Conservation (phyloP, 2,329 filamentous ascomycete species). For the Dactylellina parvicollis region DNA sequence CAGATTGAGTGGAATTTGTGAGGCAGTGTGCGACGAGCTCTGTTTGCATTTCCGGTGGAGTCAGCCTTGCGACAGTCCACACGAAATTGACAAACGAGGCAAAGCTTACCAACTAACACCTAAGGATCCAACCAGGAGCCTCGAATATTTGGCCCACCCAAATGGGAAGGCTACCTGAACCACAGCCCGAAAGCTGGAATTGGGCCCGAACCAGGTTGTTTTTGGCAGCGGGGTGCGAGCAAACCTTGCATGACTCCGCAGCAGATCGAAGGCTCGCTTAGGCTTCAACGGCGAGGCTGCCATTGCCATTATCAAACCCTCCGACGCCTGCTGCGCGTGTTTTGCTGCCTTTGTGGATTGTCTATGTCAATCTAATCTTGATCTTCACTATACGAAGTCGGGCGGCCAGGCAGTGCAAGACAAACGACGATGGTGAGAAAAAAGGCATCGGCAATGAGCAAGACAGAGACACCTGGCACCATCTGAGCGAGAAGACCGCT, state of each 20-base stretch:
- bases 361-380: neutral
- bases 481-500: neutral
- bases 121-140: slow-evolving; percentile 9
- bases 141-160: slow-evolving; percentile 9
- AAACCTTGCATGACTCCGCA: slow-evolving; percentile 43
- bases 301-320: slow-evolving; percentile 26
- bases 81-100: slow-evolving; percentile 19
- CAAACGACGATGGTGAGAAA: neutral
- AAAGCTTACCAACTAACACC: neutral
- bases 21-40: slow-evolving; percentile 17
- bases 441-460: neutral
- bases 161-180: slow-evolving; percentile 1
- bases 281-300: slow-evolving; percentile 47
- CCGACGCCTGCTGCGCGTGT: neutral
- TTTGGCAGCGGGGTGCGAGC: slow-evolving; percentile 1
- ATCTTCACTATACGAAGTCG: neutral
- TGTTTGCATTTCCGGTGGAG: neutral
- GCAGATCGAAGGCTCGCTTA: slow-evolving; percentile 28
- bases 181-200: slow-evolving; percentile 22
- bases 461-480: slow-evolving; percentile 1
- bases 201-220: slow-evolving; percentile 1
- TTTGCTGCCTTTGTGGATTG: neutral
- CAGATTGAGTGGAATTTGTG: neutral
- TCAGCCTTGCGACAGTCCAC: slow-evolving; percentile 28
- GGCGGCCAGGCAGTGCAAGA: neutral